Conservation (phyloP, 768 basidiomycete species). For the Russula virescens region DNA sequence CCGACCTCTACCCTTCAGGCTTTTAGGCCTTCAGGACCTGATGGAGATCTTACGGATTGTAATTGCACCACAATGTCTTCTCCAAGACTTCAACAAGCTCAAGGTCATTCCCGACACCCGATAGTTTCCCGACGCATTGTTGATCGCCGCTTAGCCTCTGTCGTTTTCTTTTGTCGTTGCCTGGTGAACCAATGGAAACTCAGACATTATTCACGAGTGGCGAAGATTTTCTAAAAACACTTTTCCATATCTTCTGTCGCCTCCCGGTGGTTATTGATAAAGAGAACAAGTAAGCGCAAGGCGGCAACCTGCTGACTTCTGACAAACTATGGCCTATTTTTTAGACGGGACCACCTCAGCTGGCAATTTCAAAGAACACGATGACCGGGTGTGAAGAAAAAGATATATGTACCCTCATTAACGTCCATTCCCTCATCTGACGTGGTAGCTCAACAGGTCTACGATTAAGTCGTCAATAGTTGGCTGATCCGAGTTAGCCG, state of each 20-base stretch:
- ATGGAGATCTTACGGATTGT: conserved; percentile 80
- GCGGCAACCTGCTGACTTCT: conserved; percentile 63
- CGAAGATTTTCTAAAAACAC: conserved; percentile 25
- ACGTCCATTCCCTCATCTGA: conserved; percentile 93
- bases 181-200: conserved; percentile 43
- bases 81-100: conserved; percentile 82
- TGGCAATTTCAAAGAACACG: conserved; percentile 39
- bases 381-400: neutral
- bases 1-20: conserved; percentile 64
- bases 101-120: too few species aligned
- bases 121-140: conserved; percentile 81
- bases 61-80: conserved; percentile 84
- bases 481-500: neutral
- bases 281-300: conserved; percentile 83
- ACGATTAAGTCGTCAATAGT: neutral
- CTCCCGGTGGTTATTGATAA: conserved; percentile 96
- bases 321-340: conserved; percentile 83
- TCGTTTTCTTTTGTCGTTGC: conserved; percentile 97
- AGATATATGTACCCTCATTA: conserved; percentile 56
- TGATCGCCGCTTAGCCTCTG: conserved; percentile 91
- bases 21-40: conserved; percentile 80
- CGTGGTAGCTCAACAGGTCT: conserved; percentile 44
- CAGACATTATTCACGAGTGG: neutral
- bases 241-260: conserved; percentile 99
- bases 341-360: conserved; percentile 59